Evolutionary conservation across 2,329 filamentous ascomycete species (phyloP), one percentile per base, ranked within the genome.

Genomic region (Anthostomella pinea): DNA sequence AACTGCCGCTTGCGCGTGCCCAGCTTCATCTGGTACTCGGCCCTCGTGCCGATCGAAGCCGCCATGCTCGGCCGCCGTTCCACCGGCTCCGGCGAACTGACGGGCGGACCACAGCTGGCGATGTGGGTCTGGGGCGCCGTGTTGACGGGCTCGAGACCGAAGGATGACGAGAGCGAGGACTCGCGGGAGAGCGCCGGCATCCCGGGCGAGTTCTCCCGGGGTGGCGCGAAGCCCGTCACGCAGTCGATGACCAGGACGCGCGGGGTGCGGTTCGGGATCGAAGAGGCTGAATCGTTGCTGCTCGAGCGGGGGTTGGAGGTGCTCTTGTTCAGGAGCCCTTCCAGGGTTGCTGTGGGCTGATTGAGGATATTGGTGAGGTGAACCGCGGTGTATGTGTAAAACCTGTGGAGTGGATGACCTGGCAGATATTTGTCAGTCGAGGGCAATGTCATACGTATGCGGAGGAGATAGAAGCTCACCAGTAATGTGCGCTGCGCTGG

Each of bases 401-500:
- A 77, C 47, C 81, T 81, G 56, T 83, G 79, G 8, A 83, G 60
- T 1, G 79, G 78, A 38, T 83, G 79, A 8, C 77, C 78, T 77
- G 25, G 14, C 4, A 20, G 23, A n/a, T n/a, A n/a, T n/a, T n/a
- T 19, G 40, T 52, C 38, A 43, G 43, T 39, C 13, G 30, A 20
- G 7, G n/a, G n/a, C n/a, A n/a, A n/a, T n/a, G n/a, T n/a, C n/a
- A n/a, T n/a, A n/a, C n/a, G n/a, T n/a, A n/a, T n/a, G n/a, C 16
- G 38, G 35, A 42, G n/a, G 8, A 28, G 20, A 37, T 20, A 45
- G n/a, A n/a, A n/a, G n/a, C 62, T 52, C 57, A 74, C 72, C 69
- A 42, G 67, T 72, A 28, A 69, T 64, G 36, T 71, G 65, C 28
- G 73, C 67, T 34, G 66, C 64, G 34, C 66, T 70, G 13, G 69